Evolutionary conservation across 148 eudicot species (phyloP).

Genomic region (Fagopyrum tataricum): DNA sequence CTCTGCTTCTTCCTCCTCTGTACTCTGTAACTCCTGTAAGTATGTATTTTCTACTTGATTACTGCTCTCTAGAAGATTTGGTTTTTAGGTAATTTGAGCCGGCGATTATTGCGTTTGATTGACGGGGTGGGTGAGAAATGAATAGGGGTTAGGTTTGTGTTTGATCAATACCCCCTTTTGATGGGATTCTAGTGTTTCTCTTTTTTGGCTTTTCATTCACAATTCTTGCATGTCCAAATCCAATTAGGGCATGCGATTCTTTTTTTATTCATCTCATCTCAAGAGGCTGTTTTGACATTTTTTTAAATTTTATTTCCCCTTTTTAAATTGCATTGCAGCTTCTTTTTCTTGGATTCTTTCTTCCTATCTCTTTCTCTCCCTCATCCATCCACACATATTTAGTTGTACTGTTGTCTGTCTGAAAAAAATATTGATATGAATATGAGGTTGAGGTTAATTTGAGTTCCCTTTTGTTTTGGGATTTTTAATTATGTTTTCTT

Average conservation of each 20-base stretch:
- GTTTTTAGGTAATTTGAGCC: too few relatives aligned
- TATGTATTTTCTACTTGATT: neutral
- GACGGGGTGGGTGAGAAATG: constrained; percentile 6
- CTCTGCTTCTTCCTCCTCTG: too few relatives aligned
- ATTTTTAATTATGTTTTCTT: neutral
- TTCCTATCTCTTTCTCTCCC: neutral
- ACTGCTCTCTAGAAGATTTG: too few relatives aligned
- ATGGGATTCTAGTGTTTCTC: neutral
- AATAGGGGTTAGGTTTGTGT: constrained; percentile 6
- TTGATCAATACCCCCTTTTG: neutral
- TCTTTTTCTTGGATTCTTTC: constrained; percentile 12
- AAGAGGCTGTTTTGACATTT: neutral
- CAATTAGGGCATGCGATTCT: neutral
- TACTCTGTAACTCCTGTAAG: neutral
- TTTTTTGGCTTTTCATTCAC: neutral
- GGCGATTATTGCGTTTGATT: neutral
- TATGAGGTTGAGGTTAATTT: constrained; percentile 2
- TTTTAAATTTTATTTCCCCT: neutral
- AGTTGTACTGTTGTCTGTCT: neutral
- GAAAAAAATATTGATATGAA: neutral
- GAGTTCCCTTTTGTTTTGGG: neutral
- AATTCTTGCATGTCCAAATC: constrained; percentile 7
- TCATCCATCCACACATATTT: neutral
- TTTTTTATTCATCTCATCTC: neutral
- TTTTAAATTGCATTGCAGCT: neutral